Conservation (phyloP, 306 rosid species). For the Vicia faba region DNA sequence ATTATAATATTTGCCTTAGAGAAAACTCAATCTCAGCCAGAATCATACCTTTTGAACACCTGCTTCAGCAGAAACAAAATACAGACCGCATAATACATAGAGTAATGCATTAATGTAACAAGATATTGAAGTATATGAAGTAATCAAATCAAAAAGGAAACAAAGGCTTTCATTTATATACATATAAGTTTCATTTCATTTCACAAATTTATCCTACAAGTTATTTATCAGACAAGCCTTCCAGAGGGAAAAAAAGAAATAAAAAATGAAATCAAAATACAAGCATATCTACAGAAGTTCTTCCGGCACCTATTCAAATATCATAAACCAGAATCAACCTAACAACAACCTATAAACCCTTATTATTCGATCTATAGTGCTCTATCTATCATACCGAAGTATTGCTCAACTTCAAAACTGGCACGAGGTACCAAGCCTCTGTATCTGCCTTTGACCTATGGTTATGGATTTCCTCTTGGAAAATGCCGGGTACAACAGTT, state of each 20-base stretch:
- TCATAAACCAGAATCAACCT: slow-evolving; percentile 47
- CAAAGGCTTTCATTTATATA: slow-evolving; percentile 38
- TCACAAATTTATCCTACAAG: slow-evolving; percentile 54
- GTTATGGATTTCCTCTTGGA: slow-evolving; percentile 64
- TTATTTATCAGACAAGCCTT: slow-evolving; percentile 77
- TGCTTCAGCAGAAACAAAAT: neutral
- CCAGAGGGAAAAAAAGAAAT: slow-evolving; percentile 35
- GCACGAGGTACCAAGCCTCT: slow-evolving; percentile 99
- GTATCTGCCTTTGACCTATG: slow-evolving; percentile 84
- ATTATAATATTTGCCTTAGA: neutral
- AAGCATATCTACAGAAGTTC: slow-evolving; percentile 70
- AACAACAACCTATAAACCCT: slow-evolving; percentile 51
- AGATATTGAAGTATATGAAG: neutral
- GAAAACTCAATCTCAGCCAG: neutral
- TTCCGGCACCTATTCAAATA: slow-evolving; percentile 47
- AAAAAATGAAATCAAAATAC: slow-evolving; percentile 50
- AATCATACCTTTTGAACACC: neutral
- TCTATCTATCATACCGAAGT: slow-evolving; percentile 41
- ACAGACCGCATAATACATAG: neutral
- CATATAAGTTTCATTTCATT: slow-evolving; percentile 59
- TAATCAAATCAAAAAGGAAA: slow-evolving; percentile 13
- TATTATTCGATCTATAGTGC: slow-evolving; percentile 44
- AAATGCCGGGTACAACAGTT: slow-evolving; percentile 80
- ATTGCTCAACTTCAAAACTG: slow-evolving; percentile 81
- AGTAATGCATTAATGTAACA: neutral